Conservation (phyloP, 805 yeast genomes). For the Kazachstania bromeliacearum region DNA sequence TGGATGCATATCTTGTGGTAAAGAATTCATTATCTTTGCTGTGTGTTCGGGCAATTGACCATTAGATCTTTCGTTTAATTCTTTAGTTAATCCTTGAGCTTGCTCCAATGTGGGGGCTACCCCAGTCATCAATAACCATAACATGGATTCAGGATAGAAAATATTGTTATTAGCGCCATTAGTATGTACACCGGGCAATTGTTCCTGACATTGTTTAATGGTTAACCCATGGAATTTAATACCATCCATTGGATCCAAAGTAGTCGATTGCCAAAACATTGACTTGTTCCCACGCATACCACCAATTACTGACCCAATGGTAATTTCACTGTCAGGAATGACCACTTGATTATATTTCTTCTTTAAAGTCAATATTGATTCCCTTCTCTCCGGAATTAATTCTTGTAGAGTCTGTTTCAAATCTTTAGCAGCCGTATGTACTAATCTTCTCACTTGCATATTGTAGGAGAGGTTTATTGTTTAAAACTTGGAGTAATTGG, state of each 20-base stretch:
- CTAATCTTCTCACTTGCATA: slow-evolving; percentile 2
- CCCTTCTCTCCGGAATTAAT: slow-evolving; percentile 37
- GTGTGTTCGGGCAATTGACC: slow-evolving; percentile 51
- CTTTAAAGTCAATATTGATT: slow-evolving; percentile 34
- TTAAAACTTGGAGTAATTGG: too few species aligned
- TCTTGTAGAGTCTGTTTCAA: slow-evolving; percentile 20
- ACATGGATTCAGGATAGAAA: slow-evolving; percentile 67
- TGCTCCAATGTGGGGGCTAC: slow-evolving; percentile 56
- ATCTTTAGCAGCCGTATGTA: slow-evolving; percentile 6
- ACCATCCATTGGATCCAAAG: slow-evolving; percentile 66
- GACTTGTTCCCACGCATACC: slow-evolving; percentile 77
- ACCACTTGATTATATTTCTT: slow-evolving; percentile 28
- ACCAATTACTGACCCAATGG: slow-evolving; percentile 42
- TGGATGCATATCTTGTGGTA: slow-evolving; percentile 67
- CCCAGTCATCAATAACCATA: slow-evolving; percentile 73
- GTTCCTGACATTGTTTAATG: slow-evolving; percentile 58
- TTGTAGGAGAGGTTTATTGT: too few species aligned
- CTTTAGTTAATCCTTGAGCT: slow-evolving; percentile 45
- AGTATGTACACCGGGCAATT: slow-evolving; percentile 38
- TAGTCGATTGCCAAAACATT: slow-evolving; percentile 73
- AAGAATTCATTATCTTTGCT: slow-evolving; percentile 47
- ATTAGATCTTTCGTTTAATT: slow-evolving; percentile 43
- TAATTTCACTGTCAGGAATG: slow-evolving; percentile 33
- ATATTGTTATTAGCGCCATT: slow-evolving; percentile 36
- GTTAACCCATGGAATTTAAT: slow-evolving; percentile 73